Evolutionary conservation across 208 protist species (phyloP).

Genomic region (Crithidia bombi): DNA sequence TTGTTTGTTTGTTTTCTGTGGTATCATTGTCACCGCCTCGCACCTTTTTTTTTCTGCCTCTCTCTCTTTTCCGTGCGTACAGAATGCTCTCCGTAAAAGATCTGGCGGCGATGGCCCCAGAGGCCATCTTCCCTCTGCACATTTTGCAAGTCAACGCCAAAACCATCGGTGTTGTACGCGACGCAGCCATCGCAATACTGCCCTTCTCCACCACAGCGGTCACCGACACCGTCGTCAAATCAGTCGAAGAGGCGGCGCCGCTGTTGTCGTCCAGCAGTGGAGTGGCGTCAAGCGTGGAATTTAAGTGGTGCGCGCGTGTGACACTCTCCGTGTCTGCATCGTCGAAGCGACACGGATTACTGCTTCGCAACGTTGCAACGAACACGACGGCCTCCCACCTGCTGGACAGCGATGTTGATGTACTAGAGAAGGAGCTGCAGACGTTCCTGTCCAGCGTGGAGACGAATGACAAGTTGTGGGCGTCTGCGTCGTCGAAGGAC

Average conservation of each 20-base stretch:
- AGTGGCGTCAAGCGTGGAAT: background rate
- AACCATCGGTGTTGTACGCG: constrained; percentile 18
- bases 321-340: constrained; percentile 11
- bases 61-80: background rate
- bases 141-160: constrained; percentile 1
- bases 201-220: constrained; percentile 13
- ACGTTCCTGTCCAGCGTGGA: background rate
- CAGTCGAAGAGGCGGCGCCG: background rate
- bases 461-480: constrained; percentile 8
- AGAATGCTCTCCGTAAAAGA: background rate
- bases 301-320: constrained; percentile 25
- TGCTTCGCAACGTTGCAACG: constrained; percentile 8
- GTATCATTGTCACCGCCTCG: background rate
- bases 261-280: background rate
- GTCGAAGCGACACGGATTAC: constrained; percentile 14
- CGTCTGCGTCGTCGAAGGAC: background rate
- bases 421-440: background rate
- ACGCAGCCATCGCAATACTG: constrained; percentile 9
- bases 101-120: background rate
- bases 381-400: constrained; percentile 5
- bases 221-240: constrained; percentile 6
- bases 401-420: background rate
- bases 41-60: constrained; percentile 6
- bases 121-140: constrained; percentile 6
- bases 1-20: no score